Base-by-base conservation (phyloP, 2,329 filamentous ascomycete genomes). In the Lachnellula occidentalis region DNA sequence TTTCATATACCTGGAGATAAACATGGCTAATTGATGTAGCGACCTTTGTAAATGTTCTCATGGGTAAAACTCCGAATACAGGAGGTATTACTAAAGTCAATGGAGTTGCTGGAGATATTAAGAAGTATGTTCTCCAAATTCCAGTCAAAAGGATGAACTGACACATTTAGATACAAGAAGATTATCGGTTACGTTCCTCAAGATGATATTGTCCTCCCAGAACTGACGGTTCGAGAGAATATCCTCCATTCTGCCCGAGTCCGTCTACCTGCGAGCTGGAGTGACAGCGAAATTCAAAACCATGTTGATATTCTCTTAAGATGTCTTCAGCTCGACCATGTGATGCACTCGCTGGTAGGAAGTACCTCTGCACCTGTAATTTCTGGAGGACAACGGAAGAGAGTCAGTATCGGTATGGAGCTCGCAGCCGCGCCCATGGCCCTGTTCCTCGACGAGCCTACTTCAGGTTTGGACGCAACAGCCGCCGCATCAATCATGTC, bases 101-200 rank as follows among this genome's bases (percentile, higher is more conserved):
- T 53, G 64, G 65, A 1, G 57, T 66, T 15, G 56, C 64, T 52
- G 64, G 63, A 15, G 60, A 64, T 17, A 64, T 66, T 41, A 58
- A 60, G n/a, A 66, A 62, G 64, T 66, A 56, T 19, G 55, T 19
- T 22, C 12, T 19, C 6, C 5, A 31, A 31, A 31, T 11, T 31
- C 27, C 12, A 31, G 9, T 31, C 27, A 3, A 31, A 31, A 9
- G 9, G 2, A 2, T 7, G 15, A 34, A 45, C 42, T 50, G 41
- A 53, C 45, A 24, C 21, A 42, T 39, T 59, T 43, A 72, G 61
- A 69, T 83, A 80, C 66, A 82, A 79, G 66, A 81, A 82, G 63
- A 70, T 83, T 54, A 81, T 83, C 24, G 80, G 80, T 21, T 83
- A 82, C 56, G 81, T 85, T 3, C 81, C 81, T 1, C 81, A 85